Evolutionary conservation across 2,329 filamentous ascomycete species (phyloP).

Genomic region (Apiospora saccharicola): DNA sequence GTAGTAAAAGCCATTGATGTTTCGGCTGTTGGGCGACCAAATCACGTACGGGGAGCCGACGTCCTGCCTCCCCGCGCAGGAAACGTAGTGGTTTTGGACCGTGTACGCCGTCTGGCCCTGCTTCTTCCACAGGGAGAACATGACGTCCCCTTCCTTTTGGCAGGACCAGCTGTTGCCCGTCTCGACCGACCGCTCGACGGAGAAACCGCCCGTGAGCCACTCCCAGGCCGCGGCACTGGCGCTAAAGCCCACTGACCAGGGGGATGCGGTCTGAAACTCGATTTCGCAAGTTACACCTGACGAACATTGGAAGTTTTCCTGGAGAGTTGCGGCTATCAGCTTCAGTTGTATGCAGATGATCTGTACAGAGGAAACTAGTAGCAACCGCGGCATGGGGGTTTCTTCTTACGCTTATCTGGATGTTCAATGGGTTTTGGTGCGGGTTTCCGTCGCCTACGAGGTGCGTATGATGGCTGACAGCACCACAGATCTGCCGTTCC

Average conservation of each 20-base stretch:
- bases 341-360: too few relatives aligned
- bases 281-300: too few relatives aligned
- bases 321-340: neutral
- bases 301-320: neutral
- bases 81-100: neutral
- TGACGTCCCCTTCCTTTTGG: neutral
- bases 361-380: too few relatives aligned
- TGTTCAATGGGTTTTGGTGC: neutral
- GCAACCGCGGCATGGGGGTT: neutral
- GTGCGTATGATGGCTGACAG: too few relatives aligned
- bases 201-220: neutral
- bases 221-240: neutral
- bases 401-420: neutral
- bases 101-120: constrained; percentile 12
- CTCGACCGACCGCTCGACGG: neutral
- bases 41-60: neutral
- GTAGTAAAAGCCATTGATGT: neutral
- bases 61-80: neutral
- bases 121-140: neutral
- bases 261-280: too few relatives aligned
- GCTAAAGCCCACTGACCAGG: neutral
- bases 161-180: neutral
- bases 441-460: neutral
- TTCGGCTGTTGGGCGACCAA: neutral
- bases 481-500: too few relatives aligned